Percentiles rank a stretch among this genome's conserved stretches.
Conservation (phyloP, 176 grass and related monocot genomes). For the Carex parvula region DNA sequence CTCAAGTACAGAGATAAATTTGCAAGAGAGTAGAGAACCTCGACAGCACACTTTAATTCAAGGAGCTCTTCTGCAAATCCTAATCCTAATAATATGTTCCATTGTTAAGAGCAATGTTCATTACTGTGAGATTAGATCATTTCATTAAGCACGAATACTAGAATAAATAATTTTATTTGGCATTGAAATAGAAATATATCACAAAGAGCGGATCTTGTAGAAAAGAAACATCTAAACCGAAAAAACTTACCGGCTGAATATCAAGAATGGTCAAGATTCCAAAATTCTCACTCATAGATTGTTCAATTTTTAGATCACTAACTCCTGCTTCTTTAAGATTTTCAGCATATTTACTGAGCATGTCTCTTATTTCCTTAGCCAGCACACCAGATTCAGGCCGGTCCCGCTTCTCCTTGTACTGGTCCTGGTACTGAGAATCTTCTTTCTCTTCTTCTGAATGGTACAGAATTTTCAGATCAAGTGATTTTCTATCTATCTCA, state of each 20-base stretch:
- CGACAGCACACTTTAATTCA: neutral
- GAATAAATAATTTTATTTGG: neutral
- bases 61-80: neutral
- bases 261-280: slow-evolving; percentile 33
- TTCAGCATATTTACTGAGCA: slow-evolving; percentile 29
- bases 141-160: neutral
- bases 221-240: neutral
- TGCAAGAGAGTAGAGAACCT: neutral
- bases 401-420: slow-evolving; percentile 31
- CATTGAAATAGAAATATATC: neutral
- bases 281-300: slow-evolving; percentile 19
- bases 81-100: neutral
- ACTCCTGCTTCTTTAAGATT: slow-evolving; percentile 37
- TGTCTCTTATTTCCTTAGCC: slow-evolving; percentile 33
- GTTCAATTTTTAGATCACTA: slow-evolving; percentile 32
- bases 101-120: neutral
- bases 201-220: neutral
- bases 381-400: slow-evolving; percentile 27
- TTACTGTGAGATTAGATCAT: neutral
- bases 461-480: too few species aligned
- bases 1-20: neutral
- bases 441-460: slow-evolving; percentile 24
- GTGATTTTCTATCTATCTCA: too few species aligned
- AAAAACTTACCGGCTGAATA: slow-evolving; percentile 26
- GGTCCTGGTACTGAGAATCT: slow-evolving; percentile 25